Base-by-base conservation (phyloP, 805 yeast species). In the Lipomyces mesembrius region DNA sequence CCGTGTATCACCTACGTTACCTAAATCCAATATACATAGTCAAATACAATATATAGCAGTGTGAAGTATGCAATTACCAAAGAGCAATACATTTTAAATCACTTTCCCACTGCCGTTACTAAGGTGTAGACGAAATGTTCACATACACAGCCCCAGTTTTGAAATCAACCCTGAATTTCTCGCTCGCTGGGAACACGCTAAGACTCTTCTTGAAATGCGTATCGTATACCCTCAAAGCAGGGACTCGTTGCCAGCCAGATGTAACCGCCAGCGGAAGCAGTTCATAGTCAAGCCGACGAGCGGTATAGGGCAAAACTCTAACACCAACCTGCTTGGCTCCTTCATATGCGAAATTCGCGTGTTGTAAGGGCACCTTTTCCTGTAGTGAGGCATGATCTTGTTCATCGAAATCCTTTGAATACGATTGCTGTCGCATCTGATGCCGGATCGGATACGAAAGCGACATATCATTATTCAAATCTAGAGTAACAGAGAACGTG, bases 151-250 rank as follows among this genome's bases (percentile, higher is more conserved):
- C 61, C 20, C 71, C 71, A 4, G 68, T 66, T 49, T 69, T 66
- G 37, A 65, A 63, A 58, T 73, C 75, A 12, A 69, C 57, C 17
- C 60, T 63, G 51, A 73, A 68, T 34, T 60, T 60, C n/a, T 77
- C 79, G 9, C 79, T 72, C 0, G 83, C 86, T 0, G 84, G 78
- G 20, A 83, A 74, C 0, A 83, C 80, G 25, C 88, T 87, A 66
- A 91, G 79, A 27, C 83, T 83, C 52, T 90, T 88, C 71, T 88
- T 86, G 78, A 84, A 90, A 70, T 85, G 85, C 60, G 89, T 79
- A 73, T 91, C 97, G 74, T 81, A 88, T 3, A 89, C 90, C 66
- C 83, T 83, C 70, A 90, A 77, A 52, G 78, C 83, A 0, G 96
- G 97, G 51, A 91, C 75, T 72, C 74, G 72, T 55, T 77, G 70